These are phyloP conservation scores for Marasmius oreades DNA, from an alignment of 1,284 basidiomycete genomes.

Conservation along the genomic window DNA sequence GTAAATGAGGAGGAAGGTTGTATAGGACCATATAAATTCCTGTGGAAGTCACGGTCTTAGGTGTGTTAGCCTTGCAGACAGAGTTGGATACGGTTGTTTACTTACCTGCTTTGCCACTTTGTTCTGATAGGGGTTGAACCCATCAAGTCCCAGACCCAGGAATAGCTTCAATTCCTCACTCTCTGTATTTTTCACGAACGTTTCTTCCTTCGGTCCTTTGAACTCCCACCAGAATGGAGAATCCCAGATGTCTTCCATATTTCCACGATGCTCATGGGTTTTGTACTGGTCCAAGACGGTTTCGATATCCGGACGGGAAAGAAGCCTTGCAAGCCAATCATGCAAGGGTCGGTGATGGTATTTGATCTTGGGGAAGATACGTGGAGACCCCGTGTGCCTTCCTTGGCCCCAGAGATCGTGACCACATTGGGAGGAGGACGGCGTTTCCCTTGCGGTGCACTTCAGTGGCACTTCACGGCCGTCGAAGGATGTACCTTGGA, in stretches of 20 bases:
- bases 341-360: no score
- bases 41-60: no score
- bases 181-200: conserved; percentile 7
- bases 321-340: no score
- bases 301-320: background rate
- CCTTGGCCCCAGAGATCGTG: background rate
- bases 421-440: background rate
- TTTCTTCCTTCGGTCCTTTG: no score
- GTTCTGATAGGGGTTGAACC: conserved; percentile 10
- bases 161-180: conserved; percentile 1
- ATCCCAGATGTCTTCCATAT: no score
- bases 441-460: background rate
- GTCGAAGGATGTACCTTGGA: background rate
- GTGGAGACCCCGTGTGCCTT: background rate
- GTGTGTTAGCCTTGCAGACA: no score
- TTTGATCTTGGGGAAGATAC: no score
- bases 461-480: background rate
- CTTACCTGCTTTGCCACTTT: conserved; percentile 8
- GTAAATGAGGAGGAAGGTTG: no score
- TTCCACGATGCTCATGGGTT: background rate
- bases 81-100: background rate
- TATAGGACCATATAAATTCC: no score
- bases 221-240: no score
- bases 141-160: conserved; percentile 12
- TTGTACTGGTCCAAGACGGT: background rate